These are phyloP conservation scores for Globisporangium paddicum DNA, from an alignment of 352 stramenopile species.

Conservation along the genomic window DNA sequence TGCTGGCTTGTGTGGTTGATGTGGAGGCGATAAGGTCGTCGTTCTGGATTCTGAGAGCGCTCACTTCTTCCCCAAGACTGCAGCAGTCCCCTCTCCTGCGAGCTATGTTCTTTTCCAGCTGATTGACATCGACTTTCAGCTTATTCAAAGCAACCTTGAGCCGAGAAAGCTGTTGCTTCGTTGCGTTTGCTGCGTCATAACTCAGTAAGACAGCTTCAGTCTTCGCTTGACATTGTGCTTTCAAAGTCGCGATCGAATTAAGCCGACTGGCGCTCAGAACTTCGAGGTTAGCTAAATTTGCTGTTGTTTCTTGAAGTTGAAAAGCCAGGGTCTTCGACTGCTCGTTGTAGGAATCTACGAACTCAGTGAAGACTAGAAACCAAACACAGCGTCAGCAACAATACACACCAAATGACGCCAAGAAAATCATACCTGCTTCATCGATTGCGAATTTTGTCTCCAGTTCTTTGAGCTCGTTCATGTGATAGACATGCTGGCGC, in stretches of 20 bases:
- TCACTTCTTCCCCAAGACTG: not conserved
- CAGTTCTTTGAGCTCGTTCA: conserved; percentile 8
- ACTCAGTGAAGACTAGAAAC: not conserved
- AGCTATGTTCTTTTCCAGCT: not conserved
- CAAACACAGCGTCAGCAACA: not conserved
- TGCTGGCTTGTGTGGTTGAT: not conserved
- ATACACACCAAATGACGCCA: not conserved
- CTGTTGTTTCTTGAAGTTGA: conserved; percentile 4
- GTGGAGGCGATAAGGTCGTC: conserved; percentile 1
- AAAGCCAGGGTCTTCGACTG: not conserved
- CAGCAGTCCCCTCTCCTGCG: not conserved
- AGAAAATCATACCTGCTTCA: conserved; percentile 5
- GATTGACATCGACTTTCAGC: not conserved
- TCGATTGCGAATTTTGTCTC: conserved; percentile 1
- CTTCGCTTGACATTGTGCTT: conserved; percentile 6
- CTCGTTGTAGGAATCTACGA: conserved; percentile 1
- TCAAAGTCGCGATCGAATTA: not conserved
- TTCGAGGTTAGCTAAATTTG: not conserved
- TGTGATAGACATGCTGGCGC: conserved; percentile 4
- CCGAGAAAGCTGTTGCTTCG: conserved; percentile 6
- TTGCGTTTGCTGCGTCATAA: not conserved
- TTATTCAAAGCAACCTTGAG: conserved; percentile 2
- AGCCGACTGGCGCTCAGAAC: not conserved
- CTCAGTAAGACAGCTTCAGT: not conserved
- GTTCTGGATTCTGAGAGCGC: not conserved